These are phyloP conservation scores for Backusella liffmaniae DNA, from an alignment of 192 early-diverging fungal species.

Conservation along the genomic window DNA sequence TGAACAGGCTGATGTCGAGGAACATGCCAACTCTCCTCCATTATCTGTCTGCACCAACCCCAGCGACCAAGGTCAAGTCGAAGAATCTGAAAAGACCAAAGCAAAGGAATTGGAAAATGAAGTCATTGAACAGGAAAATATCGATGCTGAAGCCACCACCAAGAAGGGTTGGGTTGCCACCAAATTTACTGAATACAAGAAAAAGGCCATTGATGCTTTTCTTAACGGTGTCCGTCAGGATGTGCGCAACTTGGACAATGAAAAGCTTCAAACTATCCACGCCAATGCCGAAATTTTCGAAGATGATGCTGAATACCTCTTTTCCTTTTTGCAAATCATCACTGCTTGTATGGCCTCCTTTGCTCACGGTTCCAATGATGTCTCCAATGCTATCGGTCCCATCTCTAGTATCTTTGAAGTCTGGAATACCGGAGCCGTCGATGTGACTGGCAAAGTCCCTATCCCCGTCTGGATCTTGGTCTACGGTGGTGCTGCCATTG, in stretches of 20 bases:
- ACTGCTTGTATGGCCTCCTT: slow-evolving; percentile 84
- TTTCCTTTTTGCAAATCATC: slow-evolving; percentile 79
- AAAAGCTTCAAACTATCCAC: slow-evolving; percentile 53
- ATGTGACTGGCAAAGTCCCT: slow-evolving; percentile 49
- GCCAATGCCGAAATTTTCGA: slow-evolving; percentile 67
- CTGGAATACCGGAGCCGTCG: slow-evolving; percentile 56
- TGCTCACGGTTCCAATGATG: slow-evolving; percentile 85
- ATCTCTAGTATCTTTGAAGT: slow-evolving; percentile 71
- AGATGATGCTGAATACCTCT: slow-evolving; percentile 73
- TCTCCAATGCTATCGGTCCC: slow-evolving; percentile 90
- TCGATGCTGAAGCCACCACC: no score
- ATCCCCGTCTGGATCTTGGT: slow-evolving; percentile 75
- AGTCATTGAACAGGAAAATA: neutral
- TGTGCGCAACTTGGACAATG: slow-evolving; percentile 51
- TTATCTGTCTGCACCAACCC: neutral
- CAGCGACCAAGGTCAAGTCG: neutral
- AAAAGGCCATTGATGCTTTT: neutral
- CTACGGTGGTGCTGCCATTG: slow-evolving; percentile 71
- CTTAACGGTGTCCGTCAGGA: slow-evolving; percentile 50
- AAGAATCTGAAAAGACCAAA: slow-evolving; percentile 13
- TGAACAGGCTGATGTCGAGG: slow-evolving; percentile 5
- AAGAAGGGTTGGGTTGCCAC: neutral
- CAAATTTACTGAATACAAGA: slow-evolving; percentile 25
- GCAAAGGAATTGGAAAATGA: neutral
- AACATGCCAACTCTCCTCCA: slow-evolving; percentile 6